Evolutionary conservation across 257 asterid species (phyloP).

Genomic region (Solanum stenotomum): DNA sequence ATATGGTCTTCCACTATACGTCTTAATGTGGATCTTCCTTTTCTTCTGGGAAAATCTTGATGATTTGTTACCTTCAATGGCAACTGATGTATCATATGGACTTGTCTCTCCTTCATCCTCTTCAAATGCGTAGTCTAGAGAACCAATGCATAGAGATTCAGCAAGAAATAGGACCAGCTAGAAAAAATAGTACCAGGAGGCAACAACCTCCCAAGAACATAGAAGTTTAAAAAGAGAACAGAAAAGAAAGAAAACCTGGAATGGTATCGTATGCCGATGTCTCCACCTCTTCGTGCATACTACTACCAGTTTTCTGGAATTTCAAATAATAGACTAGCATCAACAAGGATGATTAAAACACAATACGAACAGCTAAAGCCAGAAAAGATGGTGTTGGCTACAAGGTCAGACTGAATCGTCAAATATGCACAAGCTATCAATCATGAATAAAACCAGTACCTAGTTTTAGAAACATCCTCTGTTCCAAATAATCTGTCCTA

Average conservation of each 20-base stretch:
- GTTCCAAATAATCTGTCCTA: not conserved
- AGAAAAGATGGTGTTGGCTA: not conserved
- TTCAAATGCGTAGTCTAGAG: slow-evolving; percentile 45
- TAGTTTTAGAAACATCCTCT: not conserved
- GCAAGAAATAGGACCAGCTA: slow-evolving; percentile 7
- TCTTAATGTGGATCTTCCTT: slow-evolving; percentile 43
- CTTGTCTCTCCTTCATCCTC: slow-evolving; percentile 84
- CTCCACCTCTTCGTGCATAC: slow-evolving; percentile 69
- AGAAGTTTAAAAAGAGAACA: not conserved
- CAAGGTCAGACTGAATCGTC: not conserved
- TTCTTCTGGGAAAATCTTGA: slow-evolving; percentile 58
- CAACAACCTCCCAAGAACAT: not conserved
- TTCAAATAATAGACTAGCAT: not conserved
- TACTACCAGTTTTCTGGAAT: slow-evolving; percentile 55
- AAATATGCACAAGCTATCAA: not conserved
- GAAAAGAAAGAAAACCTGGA: slow-evolving; percentile 46
- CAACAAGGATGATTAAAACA: not conserved
- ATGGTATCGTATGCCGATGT: slow-evolving; percentile 59
- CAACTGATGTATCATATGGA: slow-evolving; percentile 40
- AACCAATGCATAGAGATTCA: slow-evolving; percentile 32
- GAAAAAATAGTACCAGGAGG: slow-evolving; percentile 7
- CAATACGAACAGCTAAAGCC: not conserved
- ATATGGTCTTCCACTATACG: slow-evolving; percentile 44
- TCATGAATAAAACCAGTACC: not conserved
- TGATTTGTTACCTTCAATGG: slow-evolving; percentile 45